A percentile compares a stretch with the other conserved stretches of the same genome.
Conservation (phyloP, 768 basidiomycete species). For the Psilocybe subaeruginosa region DNA sequence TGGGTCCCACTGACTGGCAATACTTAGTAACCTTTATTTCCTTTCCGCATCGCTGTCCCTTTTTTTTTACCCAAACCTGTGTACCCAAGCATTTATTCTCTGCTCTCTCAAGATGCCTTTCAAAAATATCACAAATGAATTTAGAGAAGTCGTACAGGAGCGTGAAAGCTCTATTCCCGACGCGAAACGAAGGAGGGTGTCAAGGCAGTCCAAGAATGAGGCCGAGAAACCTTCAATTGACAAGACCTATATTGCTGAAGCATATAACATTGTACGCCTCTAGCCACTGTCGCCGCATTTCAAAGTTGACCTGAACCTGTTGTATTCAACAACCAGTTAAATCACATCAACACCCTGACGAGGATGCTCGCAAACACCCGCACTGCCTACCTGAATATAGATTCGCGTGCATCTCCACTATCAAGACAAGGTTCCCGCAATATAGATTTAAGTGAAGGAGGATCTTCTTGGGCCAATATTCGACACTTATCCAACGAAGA, state of each 20-base stretch:
- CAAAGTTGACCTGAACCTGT: constrained; percentile 1
- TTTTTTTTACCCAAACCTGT: constrained; percentile 5
- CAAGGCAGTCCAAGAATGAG: constrained; percentile 34
- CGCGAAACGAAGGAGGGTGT: constrained; percentile 53
- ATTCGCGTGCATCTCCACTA: constrained; percentile 56
- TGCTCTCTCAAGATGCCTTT: constrained; percentile 47
- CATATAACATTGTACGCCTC: constrained; percentile 62
- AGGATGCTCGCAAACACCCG: constrained; percentile 78
- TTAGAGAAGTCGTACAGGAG: constrained; percentile 53
- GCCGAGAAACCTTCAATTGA: constrained; percentile 45
- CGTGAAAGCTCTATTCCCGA: constrained; percentile 45
- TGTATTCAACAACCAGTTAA: constrained; percentile 48
- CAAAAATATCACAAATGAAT: constrained; percentile 64
- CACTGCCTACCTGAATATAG: constrained; percentile 85
- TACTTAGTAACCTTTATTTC: not conserved
- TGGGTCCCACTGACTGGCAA: constrained; percentile 1
- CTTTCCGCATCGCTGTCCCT: not conserved
- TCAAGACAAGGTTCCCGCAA: constrained; percentile 53
- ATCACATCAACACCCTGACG: constrained; percentile 70
- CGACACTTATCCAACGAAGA: constrained; percentile 86
- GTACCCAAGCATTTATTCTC: constrained; percentile 1
- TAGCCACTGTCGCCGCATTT: not conserved
- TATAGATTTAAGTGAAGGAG: constrained; percentile 54
- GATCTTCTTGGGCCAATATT: constrained; percentile 62
- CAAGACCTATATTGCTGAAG: constrained; percentile 76